Evolutionary conservation across 129 eudicot species (phyloP), one percentile per base, ranked within the genome.

Genomic region (Artemisia annua): DNA sequence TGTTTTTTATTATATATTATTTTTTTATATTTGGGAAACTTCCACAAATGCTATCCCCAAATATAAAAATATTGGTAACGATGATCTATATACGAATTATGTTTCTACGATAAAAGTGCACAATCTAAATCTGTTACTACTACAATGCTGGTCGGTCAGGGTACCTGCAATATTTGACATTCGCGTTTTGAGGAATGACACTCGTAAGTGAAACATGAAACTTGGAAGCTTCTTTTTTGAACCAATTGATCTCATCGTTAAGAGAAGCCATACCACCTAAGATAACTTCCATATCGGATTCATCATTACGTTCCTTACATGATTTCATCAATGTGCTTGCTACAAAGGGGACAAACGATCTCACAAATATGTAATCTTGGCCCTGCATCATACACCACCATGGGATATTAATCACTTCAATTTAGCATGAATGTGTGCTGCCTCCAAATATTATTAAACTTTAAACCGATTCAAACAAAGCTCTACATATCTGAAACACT

Each of bases 181-280:
- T 94, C 14, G 87, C 76, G 48, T 78, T 78, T 26, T 82, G 90
- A 20, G 97, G 98, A 72, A 83, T 66, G 78, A 88, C 74, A 22
- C 79, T 83, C 11, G 86, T 66, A 3, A 90, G 83, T 2, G 88
- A 77, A 78, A 94, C 91, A 35, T 68, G 79, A 80, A 87, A 87
- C 77, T 81, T 94, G 30, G 91, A 82, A 65, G 96, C 96, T 83
- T 84, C 91, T 58, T 79, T 80, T 69, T 86, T 94, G 85, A 94
- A 90, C 98, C 97, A 94, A 50, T 79, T 59, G 77, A 94, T 65
- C 76, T 94, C 98, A 68, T 90, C 97, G 58, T 84, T 86, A 62
- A 94, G 43, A 79, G 97, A 77, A 75, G 96, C 98, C 79, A 87
- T 58, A 30, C 98, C 98, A 51, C 97, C 89, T 74, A 94, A 74